Percentiles rank a stretch among this genome's conserved stretches.
These are phyloP conservation scores for Primulina eburnea DNA, from an alignment of 257 asterid genomes.

Conservation along the genomic window DNA sequence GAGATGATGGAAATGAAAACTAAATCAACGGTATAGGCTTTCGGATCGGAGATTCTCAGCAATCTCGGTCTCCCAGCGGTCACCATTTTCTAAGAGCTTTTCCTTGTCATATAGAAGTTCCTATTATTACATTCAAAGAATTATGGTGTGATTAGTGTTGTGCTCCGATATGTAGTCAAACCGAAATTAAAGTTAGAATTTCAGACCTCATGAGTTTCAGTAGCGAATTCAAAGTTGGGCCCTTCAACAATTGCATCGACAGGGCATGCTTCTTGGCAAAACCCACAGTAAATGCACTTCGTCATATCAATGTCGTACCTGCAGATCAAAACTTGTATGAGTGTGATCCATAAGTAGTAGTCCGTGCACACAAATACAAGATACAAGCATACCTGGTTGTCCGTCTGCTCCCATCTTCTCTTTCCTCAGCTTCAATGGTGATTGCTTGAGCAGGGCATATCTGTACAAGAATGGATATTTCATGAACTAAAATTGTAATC, in stretches of 20 bases:
- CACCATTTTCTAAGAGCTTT: slow-evolving; percentile 91
- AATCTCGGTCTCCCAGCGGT: slow-evolving; percentile 92
- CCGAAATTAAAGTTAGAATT: neutral
- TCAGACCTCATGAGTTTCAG: slow-evolving; percentile 32
- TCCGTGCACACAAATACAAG: neutral
- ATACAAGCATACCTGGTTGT: slow-evolving; percentile 64
- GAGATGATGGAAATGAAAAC: neutral
- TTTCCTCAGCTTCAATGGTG: slow-evolving; percentile 91
- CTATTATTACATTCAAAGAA: slow-evolving; percentile 30
- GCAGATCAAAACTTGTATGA: neutral
- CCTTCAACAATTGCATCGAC: slow-evolving; percentile 98
- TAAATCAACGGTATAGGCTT: slow-evolving; percentile 72
- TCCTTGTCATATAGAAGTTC: slow-evolving; percentile 96
- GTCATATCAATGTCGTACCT: slow-evolving; percentile 98
- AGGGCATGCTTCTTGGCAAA: slow-evolving; percentile 98
- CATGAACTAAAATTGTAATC: slow-evolving; percentile 9
- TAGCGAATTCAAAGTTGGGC: slow-evolving; percentile 93
- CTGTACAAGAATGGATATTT: slow-evolving; percentile 32
- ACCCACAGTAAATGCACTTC: slow-evolving; percentile 92
- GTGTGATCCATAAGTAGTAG: neutral
- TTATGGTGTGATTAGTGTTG: slow-evolving; percentile 4
- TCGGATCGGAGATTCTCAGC: slow-evolving; percentile 93
- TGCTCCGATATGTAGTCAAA: too few species aligned
- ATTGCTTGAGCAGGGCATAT: slow-evolving; percentile 96
- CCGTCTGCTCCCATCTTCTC: slow-evolving; percentile 96